These are phyloP conservation scores for Pythium biforme DNA, from an alignment of 352 stramenopile species.

Conservation along the genomic window DNA sequence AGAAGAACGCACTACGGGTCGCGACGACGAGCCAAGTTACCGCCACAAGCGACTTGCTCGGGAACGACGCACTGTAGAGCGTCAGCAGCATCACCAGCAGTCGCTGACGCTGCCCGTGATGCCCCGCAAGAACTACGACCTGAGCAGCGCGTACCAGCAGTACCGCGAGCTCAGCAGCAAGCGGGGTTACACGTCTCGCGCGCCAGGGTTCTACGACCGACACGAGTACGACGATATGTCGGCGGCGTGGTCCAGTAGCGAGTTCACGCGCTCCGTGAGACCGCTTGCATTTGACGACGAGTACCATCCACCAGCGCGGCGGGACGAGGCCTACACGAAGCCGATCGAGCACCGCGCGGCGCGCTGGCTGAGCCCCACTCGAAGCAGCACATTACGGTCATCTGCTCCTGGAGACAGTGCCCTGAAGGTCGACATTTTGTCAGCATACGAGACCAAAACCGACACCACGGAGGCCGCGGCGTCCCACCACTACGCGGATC, in stretches of 20 bases:
- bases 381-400: background rate
- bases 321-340: background rate
- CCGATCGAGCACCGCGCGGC: background rate
- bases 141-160: conserved; percentile 13
- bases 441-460: background rate
- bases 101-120: background rate
- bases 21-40: background rate
- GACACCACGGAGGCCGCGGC: too few relatives aligned
- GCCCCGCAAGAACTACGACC: conserved; percentile 20
- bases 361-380: background rate
- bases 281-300: background rate
- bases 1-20: background rate
- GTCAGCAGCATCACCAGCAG: too few relatives aligned
- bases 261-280: background rate
- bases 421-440: background rate
- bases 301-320: background rate
- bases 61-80: background rate
- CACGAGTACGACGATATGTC: background rate
- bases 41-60: background rate
- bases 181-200: background rate
- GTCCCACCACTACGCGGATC: background rate
- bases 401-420: background rate
- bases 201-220: background rate
- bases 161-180: conserved; percentile 18
- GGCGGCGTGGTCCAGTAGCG: background rate